Evolutionary conservation across 2,329 filamentous ascomycete genomes (phyloP), one percentile per base, ranked within the genome.

Genomic region (Paracamarosporium sp.): DNA sequence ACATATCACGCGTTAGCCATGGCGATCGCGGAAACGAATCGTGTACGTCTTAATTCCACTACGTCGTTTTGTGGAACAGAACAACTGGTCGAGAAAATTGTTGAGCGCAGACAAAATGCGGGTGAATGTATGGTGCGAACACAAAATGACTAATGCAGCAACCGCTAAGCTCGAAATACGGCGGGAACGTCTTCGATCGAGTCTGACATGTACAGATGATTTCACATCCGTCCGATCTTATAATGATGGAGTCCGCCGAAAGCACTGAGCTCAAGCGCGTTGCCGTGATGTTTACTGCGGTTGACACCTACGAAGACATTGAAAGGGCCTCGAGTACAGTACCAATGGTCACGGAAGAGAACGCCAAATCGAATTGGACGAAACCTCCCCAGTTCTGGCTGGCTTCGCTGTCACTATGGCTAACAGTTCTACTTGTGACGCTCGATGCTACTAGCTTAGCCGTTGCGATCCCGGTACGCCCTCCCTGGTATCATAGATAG

Each of bases 391-490:
- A 22, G 15, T 58, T 58, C 45, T 54, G 48, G 36, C n/a, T 58
- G 28, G 33, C 56, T n/a, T 58, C 50, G 28, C 38, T 54, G 12
- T 33, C 44, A 13, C 22, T 58, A 20, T 28, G 27, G 22, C 24
- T 60, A 6, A 30, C 24, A n/a, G 51, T 53, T 1, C 24, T 64
- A 4, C 41, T 64, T 13, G 56, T 61, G n/a, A 57, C 59, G 5
- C 44, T 61, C 11, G 61, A 62, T 45, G 50, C 59, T 9, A 62
- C 61, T 2, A 54, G 25, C 4, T 48, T 64, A 3, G 48, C 47
- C 6, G 54, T 62, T n/a, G 61, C 57, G 12, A 56, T 62, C 30
- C 59, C 61, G 24, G 61, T 64, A 56, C 5, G 50, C 35, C 24
- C 8, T 5, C 9, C 15, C 36, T 22, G n/a, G 6, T 9, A 2